Evolutionary conservation across 805 yeast genomes (phyloP).

Genomic region (Alloascoidea hylecoeti): DNA sequence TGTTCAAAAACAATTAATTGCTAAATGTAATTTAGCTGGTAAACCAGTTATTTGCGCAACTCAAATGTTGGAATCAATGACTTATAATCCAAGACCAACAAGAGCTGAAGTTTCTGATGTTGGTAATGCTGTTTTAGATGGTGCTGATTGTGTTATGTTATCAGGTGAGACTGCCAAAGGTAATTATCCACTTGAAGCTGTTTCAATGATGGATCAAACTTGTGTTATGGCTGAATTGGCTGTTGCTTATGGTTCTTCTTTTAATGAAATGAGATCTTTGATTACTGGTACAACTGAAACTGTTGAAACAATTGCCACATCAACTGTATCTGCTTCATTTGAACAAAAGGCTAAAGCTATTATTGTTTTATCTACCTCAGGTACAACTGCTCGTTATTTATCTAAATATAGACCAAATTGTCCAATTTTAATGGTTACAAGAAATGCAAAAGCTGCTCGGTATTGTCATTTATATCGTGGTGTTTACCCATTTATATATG

Average conservation of each 20-base stretch:
- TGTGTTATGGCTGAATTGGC: slow-evolving; percentile 80
- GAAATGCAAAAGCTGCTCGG: slow-evolving; percentile 74
- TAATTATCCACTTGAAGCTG: slow-evolving; percentile 84
- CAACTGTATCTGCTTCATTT: slow-evolving; percentile 75
- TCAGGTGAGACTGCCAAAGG: slow-evolving; percentile 93
- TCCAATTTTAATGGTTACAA: slow-evolving; percentile 79
- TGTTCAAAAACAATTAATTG: slow-evolving; percentile 81
- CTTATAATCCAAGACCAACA: slow-evolving; percentile 90
- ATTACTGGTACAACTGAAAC: slow-evolving; percentile 68
- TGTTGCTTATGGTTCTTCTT: slow-evolving; percentile 56
- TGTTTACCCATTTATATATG: slow-evolving; percentile 75
- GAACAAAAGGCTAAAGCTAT: slow-evolving; percentile 80
- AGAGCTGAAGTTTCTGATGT: slow-evolving; percentile 90
- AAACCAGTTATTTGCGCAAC: slow-evolving; percentile 91
- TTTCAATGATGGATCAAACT: slow-evolving; percentile 84
- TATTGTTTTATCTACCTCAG: slow-evolving; percentile 73
- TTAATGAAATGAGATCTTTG: slow-evolving; percentile 60
- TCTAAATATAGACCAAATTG: slow-evolving; percentile 83
- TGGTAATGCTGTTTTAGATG: slow-evolving; percentile 85
- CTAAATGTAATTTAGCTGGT: slow-evolving; percentile 85
- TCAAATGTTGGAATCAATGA: slow-evolving; percentile 89
- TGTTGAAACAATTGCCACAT: slow-evolving; percentile 75
- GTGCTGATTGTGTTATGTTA: slow-evolving; percentile 92
- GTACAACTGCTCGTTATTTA: slow-evolving; percentile 70
- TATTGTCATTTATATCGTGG: slow-evolving; percentile 81